Evolutionary conservation across 257 asterid genomes (phyloP).

Genomic region (Plectranthus barbatus): DNA sequence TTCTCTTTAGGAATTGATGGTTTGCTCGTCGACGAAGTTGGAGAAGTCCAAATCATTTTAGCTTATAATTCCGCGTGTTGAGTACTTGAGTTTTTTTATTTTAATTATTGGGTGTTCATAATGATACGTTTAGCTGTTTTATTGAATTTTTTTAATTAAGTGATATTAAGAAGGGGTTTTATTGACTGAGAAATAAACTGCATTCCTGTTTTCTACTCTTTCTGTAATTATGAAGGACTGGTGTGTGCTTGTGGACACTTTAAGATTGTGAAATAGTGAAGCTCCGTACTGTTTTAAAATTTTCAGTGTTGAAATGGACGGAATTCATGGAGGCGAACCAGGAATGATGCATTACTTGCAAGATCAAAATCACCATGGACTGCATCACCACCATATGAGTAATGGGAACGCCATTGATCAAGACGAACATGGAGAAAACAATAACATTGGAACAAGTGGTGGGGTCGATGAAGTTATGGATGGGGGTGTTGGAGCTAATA

Average conservation of each 20-base stretch:
- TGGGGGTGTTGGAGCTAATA: slow-evolving; percentile 40
- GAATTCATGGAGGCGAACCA: slow-evolving; percentile 34
- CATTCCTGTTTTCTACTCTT: background rate
- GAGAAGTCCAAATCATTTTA: background rate
- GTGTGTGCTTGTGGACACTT: background rate
- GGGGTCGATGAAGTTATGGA: slow-evolving; percentile 44
- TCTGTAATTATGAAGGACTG: background rate
- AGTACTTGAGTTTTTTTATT: background rate
- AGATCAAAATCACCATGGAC: slow-evolving; percentile 47
- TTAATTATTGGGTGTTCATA: background rate
- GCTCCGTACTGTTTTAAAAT: background rate
- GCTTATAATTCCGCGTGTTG: background rate
- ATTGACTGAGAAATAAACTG: background rate
- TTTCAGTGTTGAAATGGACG: slow-evolving; percentile 35
- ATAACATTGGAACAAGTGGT: slow-evolving; percentile 27
- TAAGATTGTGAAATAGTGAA: slow-evolving; percentile 7
- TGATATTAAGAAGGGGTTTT: background rate
- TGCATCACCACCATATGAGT: slow-evolving; percentile 35
- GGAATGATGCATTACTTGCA: slow-evolving; percentile 50
- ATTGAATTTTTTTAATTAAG: too few species aligned
- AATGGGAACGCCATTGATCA: slow-evolving; percentile 36
- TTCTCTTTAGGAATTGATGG: background rate
- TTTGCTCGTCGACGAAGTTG: background rate
- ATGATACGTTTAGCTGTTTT: background rate
- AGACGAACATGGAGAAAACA: slow-evolving; percentile 38